Percentiles rank a stretch among this genome's conserved stretches.
Conservation (phyloP, 2,329 filamentous ascomycete species). For the Diplodia intermedia region DNA sequence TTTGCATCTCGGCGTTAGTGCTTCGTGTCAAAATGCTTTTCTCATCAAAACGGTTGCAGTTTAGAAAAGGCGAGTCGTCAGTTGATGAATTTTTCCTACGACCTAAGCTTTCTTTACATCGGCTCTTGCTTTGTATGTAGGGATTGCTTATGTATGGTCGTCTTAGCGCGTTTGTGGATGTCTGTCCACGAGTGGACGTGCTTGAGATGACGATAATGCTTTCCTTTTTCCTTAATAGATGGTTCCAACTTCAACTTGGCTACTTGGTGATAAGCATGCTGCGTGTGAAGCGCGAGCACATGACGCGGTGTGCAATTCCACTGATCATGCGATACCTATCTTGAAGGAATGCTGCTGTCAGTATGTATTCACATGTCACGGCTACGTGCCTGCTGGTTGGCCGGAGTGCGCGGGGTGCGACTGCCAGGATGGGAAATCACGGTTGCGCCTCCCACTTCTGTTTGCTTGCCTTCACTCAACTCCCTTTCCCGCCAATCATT, state of each 20-base stretch:
- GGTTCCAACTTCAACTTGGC: not conserved
- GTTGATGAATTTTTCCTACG: conserved; percentile 36
- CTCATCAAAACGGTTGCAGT: conserved; percentile 46
- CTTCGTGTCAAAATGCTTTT: conserved; percentile 49
- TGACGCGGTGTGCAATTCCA: not conserved
- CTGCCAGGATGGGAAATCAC: not conserved
- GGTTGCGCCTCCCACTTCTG: not conserved
- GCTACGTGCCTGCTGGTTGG: not conserved
- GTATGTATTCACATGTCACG: not conserved
- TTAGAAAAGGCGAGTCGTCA: conserved; percentile 41
- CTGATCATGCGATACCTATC: not conserved
- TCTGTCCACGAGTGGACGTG: conserved; percentile 44
- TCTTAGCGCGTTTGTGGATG: conserved; percentile 44
- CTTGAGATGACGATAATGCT: conserved; percentile 49
- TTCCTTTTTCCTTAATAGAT: conserved; percentile 48
- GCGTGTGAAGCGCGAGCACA: not conserved
- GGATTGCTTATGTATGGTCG: conserved; percentile 43
- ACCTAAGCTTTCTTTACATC: conserved; percentile 46
- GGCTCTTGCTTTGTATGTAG: conserved; percentile 41
- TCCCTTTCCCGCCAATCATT: not conserved
- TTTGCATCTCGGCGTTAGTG: conserved; percentile 52
- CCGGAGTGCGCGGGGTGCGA: not conserved
- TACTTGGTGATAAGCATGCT: not conserved
- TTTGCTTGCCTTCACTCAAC: not conserved
- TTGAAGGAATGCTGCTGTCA: not conserved